phyloP scores from a whole-genome alignment of 108 stramenopile genomes.

The Heterococcus sp. region DNA sequence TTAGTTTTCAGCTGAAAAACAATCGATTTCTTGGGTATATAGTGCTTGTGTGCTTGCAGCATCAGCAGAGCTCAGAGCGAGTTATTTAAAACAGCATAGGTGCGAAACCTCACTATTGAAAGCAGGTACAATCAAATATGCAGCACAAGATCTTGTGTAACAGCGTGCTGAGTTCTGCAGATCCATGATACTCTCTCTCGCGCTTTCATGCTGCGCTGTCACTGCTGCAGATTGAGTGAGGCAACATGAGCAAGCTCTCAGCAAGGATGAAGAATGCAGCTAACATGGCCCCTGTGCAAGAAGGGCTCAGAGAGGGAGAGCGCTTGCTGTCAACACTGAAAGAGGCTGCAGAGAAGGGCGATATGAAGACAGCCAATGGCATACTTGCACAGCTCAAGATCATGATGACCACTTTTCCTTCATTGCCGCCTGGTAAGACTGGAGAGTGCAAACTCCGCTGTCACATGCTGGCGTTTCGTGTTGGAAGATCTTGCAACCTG shows the following conservation, averaged over 20 bases:
- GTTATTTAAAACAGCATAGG: background rate
- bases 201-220: background rate
- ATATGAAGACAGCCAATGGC: background rate
- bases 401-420: slow-evolving; percentile 29
- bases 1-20: background rate
- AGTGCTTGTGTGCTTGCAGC: background rate
- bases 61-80: background rate
- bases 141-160: background rate
- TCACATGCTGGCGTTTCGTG: no score
- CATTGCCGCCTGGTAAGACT: slow-evolving; percentile 25
- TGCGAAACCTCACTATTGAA: no score
- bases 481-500: no score
- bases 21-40: background rate
- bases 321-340: background rate
- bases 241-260: background rate
- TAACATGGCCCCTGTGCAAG: background rate
- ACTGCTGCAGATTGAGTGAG: background rate
- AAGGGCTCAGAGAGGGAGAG: background rate
- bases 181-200: background rate
- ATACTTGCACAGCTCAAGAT: slow-evolving; percentile 39
- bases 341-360: background rate
- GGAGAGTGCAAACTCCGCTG: no score
- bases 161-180: background rate
- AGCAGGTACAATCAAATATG: no score
- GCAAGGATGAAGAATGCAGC: background rate